phyloP scores from a whole-genome alignment of 1,284 basidiomycete genomes.

The Entoloma clypeatum region DNA sequence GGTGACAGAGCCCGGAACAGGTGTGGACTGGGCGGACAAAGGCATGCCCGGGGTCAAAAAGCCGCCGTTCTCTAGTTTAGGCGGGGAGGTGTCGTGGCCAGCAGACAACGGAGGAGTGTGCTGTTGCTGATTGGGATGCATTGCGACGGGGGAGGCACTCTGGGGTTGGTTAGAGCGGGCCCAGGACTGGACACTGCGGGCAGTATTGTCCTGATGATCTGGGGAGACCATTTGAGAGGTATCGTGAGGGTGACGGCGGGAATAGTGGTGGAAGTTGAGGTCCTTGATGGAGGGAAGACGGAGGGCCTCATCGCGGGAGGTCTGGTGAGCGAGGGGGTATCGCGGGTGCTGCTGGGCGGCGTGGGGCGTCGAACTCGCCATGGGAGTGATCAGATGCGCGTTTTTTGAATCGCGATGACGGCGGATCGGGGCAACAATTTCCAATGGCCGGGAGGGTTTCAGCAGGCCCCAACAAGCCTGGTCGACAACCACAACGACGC shows the following conservation, averaged over 20 bases:
- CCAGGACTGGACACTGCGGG: conserved; percentile 27
- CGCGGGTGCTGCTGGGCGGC: conserved; percentile 32
- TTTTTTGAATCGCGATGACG: conserved; percentile 48
- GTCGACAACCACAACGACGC: conserved; percentile 3
- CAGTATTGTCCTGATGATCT: conserved; percentile 22
- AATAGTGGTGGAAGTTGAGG: conserved; percentile 50
- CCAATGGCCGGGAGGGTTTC: too few species aligned
- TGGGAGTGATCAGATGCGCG: conserved; percentile 37
- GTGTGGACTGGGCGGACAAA: conserved; percentile 37
- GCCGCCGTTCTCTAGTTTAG: conserved; percentile 37
- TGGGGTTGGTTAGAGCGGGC: conserved; percentile 22
- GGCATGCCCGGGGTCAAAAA: conserved; percentile 42
- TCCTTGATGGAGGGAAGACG: conserved; percentile 66
- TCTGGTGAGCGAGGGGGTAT: conserved; percentile 36
- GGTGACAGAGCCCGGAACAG: conserved; percentile 32
- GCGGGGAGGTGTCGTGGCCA: conserved; percentile 31
- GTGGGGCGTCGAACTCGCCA: conserved; percentile 41
- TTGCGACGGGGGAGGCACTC: conserved; percentile 17
- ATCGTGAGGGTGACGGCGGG: conserved; percentile 30
- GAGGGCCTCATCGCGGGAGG: conserved; percentile 36
- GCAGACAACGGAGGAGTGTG: conserved; percentile 40
- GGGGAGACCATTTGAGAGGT: conserved; percentile 13
- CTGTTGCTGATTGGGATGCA: conserved; percentile 30
- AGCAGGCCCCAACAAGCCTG: too few species aligned
- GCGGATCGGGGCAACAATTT: too few species aligned